These are phyloP conservation scores for Retiboletus flavoniger DNA, from an alignment of 1,284 basidiomycete species.

Conservation along the genomic window DNA sequence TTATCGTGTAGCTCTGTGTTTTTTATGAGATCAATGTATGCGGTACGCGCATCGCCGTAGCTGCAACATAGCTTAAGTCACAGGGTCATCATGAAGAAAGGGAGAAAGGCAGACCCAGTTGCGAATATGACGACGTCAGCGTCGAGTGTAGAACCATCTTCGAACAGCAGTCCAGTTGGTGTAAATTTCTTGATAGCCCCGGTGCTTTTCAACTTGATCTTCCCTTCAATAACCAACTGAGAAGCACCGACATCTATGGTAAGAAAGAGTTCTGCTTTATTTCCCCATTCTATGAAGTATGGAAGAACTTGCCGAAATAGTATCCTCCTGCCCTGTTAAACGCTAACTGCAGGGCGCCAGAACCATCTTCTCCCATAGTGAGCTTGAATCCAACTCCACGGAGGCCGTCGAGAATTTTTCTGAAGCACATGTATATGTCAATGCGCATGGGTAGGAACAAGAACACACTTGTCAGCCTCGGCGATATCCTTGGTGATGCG, in stretches of 20 bases:
- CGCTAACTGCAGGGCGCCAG: constrained; percentile 40
- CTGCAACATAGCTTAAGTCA: constrained; percentile 34
- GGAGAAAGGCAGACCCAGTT: constrained; percentile 42
- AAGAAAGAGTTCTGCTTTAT: background rate
- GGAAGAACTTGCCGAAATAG: constrained; percentile 39
- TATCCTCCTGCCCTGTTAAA: constrained; percentile 42
- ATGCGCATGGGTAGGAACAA: constrained; percentile 27
- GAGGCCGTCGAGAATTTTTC: constrained; percentile 53
- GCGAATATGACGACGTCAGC: constrained; percentile 67
- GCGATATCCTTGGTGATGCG: constrained; percentile 39
- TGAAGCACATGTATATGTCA: constrained; percentile 36
- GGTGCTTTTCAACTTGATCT: constrained; percentile 74
- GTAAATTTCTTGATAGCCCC: constrained; percentile 55
- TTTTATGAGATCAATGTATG: constrained; percentile 26
- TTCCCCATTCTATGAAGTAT: background rate
- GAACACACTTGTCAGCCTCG: constrained; percentile 23
- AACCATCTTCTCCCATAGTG: constrained; percentile 52
- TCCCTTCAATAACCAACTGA: constrained; percentile 63
- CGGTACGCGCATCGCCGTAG: constrained; percentile 28
- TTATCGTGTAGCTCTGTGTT: constrained; percentile 29
- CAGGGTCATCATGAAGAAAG: constrained; percentile 11
- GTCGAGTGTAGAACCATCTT: constrained; percentile 59
- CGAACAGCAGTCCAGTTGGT: constrained; percentile 57
- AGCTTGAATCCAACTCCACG: constrained; percentile 58
- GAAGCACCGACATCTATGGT: constrained; percentile 60